Evolutionary conservation across 352 stramenopile species (phyloP).

Genomic region (Globisporangium rhizosaccharum): DNA sequence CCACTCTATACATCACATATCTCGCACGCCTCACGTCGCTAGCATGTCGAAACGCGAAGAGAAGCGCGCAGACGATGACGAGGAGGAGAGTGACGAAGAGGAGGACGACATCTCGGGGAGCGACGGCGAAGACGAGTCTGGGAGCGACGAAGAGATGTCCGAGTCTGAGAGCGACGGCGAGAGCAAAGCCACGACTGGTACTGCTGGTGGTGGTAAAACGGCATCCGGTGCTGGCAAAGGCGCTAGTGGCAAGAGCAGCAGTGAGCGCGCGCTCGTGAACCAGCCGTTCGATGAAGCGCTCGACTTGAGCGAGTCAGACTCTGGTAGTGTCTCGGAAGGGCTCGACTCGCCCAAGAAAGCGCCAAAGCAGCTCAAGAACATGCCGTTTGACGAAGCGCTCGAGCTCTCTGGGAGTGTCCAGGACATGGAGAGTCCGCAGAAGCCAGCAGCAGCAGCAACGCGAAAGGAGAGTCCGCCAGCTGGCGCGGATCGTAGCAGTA

Average conservation of each 20-base stretch:
- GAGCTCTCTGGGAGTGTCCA: constrained; percentile 78
- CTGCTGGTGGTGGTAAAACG: constrained; percentile 5
- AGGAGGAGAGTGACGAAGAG: constrained; percentile 43
- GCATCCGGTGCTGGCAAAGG: constrained; percentile 5
- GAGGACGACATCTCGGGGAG: constrained; percentile 53
- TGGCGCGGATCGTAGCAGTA: neutral
- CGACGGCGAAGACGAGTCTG: constrained; percentile 33
- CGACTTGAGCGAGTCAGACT: constrained; percentile 83
- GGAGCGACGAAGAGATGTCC: constrained; percentile 67
- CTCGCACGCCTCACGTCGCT: neutral
- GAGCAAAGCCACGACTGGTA: constrained; percentile 20
- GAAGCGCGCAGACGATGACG: constrained; percentile 39
- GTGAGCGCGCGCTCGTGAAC: constrained; percentile 56
- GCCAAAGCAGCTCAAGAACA: constrained; percentile 56
- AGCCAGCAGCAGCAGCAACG: constrained; percentile 9
- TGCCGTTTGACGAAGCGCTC: constrained; percentile 78
- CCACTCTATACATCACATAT: neutral
- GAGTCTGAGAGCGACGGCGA: constrained; percentile 53
- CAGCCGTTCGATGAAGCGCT: constrained; percentile 85
- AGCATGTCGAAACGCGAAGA: constrained; percentile 58
- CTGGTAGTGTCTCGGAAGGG: constrained; percentile 34
- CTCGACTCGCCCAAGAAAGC: constrained; percentile 61
- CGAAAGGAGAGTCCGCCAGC: constrained; percentile 3
- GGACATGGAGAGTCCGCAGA: constrained; percentile 62
- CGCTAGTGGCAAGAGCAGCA: constrained; percentile 23